These are phyloP conservation scores for Pythium plurisporium DNA, from an alignment of 352 stramenopile species.

Conservation along the genomic window DNA sequence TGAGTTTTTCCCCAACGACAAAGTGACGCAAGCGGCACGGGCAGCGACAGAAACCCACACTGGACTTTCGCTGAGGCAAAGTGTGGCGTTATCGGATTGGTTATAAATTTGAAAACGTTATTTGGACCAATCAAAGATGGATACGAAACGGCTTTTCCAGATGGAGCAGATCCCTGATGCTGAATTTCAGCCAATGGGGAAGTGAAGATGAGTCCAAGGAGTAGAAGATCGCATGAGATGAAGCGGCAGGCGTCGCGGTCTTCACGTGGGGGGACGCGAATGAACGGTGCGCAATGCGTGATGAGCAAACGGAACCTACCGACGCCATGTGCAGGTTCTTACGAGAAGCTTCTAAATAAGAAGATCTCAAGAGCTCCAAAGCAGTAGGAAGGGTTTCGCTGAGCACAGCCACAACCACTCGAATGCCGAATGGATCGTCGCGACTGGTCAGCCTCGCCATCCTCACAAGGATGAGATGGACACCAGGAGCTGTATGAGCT, in stretches of 20 bases:
- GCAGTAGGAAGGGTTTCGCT: no score
- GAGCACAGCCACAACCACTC: not conserved
- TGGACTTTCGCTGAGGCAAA: not conserved
- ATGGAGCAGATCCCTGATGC: not conserved
- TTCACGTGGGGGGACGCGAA: not conserved
- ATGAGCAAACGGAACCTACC: no score
- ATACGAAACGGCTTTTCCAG: no score
- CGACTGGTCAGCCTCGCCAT: no score
- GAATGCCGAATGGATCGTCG: not conserved
- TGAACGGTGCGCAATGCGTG: no score
- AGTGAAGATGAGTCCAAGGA: not conserved
- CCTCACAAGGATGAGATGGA: no score
- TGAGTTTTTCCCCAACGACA: not conserved
- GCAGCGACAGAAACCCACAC: not conserved
- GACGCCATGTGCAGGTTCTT: no score
- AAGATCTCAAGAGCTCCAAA: no score
- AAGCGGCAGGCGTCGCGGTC: not conserved
- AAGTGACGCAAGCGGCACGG: slow-evolving; percentile 11
- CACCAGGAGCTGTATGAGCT: no score
- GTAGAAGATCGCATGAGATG: not conserved
- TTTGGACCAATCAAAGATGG: not conserved
- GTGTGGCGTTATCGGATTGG: not conserved
- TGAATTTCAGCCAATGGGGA: not conserved
- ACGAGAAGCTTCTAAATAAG: not conserved
- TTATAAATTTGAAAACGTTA: not conserved